Conservation (phyloP, 345 rosid species). For the Arabis hirsuta region DNA sequence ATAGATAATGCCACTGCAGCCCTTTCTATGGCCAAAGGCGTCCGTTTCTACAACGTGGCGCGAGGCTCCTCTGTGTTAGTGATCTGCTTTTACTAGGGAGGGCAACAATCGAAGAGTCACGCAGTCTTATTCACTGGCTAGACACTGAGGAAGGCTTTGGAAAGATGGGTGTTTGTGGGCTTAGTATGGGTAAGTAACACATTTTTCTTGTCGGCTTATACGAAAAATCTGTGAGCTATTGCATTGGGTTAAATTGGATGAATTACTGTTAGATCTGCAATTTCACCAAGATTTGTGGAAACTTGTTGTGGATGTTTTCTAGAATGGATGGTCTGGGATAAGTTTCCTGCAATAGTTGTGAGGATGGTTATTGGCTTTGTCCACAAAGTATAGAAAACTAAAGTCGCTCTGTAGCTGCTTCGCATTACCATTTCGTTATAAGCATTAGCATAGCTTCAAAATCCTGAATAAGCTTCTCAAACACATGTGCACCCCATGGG, state of each 20-base stretch:
- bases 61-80: slow-evolving; percentile 92
- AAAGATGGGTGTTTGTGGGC: slow-evolving; percentile 95
- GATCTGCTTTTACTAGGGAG: slow-evolving; percentile 94
- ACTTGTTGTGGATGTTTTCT: slow-evolving; percentile 2
- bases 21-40: slow-evolving; percentile 97
- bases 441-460: slow-evolving; percentile 1
- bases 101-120: slow-evolving; percentile 93
- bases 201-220: neutral
- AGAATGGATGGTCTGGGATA: slow-evolving; percentile 12
- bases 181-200: slow-evolving; percentile 87
- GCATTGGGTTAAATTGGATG: slow-evolving; percentile 1
- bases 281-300: neutral
- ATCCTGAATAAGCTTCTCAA: slow-evolving; percentile 1
- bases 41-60: slow-evolving; percentile 82
- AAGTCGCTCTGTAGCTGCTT: neutral
- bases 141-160: slow-evolving; percentile 88
- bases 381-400: neutral
- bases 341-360: neutral
- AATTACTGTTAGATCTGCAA: neutral
- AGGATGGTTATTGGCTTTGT: neutral
- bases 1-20: slow-evolving; percentile 58
- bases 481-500: neutral
- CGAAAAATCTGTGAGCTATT: slow-evolving; percentile 2
- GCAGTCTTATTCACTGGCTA: slow-evolving; percentile 89
- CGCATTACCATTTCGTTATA: neutral